Evolutionary conservation across 331 rosid genomes (phyloP), one percentile per base, ranked within the genome.

Genomic region (Malus hybrid): DNA sequence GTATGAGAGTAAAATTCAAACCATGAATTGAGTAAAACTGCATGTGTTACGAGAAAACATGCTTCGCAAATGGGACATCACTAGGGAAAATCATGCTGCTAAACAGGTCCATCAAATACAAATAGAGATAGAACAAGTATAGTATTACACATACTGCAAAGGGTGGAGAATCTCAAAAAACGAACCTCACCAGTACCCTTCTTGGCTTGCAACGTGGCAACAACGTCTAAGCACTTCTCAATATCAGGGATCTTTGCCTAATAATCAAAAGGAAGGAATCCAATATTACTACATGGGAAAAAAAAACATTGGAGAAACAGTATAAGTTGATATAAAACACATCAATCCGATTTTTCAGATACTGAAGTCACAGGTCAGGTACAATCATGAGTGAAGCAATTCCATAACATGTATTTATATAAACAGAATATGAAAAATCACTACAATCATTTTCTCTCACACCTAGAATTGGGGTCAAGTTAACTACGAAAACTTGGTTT

Each of bases 161-260:
- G 69, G 76, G 31, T 16, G 44, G 46, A 42, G 46, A 42, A 42
- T 64, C 27, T 52, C 69, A 39, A 42, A 70, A 76, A 59, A 95
- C 97, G 77, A 89, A 92, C 99, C 97, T 92, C 96, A 84, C 93
- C 93, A 28, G 97, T 82, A 65, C 87, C 96, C 92, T 92, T 92
- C 93, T 89, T 85, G 83, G 92, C 91, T 81, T 89, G 89, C 80
- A 90, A 84, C 48, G 97, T 83, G 65, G 93, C 92, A 81, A 92
- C 96, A 64, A 90, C 81, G 3, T 90, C 97, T 78, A 90, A 80
- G 87, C 96, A 92, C 85, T 90, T 95, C 69, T 85, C 91, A 69
- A 95, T 95, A 85, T 95, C 99, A 27, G 99, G 97, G 39, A 95
- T 92, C 86, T 92, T 92, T 67, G 96, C 99, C 99, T 90, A 83